Conservation (phyloP, 768 basidiomycete genomes). For the Leccinum subgranulosum region DNA sequence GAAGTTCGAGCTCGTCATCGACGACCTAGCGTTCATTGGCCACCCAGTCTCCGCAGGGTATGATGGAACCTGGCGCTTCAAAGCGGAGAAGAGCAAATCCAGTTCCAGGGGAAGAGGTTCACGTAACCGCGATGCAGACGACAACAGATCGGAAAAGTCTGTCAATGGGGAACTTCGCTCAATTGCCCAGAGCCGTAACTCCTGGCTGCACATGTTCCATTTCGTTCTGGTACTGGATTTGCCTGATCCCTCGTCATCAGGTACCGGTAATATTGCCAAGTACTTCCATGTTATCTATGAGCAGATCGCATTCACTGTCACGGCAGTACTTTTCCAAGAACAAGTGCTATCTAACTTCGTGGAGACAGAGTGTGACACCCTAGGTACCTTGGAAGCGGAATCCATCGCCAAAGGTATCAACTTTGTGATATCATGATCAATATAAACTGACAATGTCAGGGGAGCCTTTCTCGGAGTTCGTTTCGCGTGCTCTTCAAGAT, state of each 20-base stretch:
- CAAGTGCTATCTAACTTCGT: conserved; percentile 88
- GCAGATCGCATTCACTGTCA: conserved; percentile 84
- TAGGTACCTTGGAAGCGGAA: conserved; percentile 69
- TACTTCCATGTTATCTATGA: conserved; percentile 88
- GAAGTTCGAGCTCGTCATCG: conserved; percentile 89
- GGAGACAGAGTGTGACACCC: conserved; percentile 69
- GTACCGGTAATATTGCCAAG: conserved; percentile 69
- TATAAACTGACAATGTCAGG: conserved; percentile 38
- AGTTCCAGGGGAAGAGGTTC: conserved; percentile 56
- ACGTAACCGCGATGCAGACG: conserved; percentile 39
- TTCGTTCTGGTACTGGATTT: conserved; percentile 84
- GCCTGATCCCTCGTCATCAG: conserved; percentile 85
- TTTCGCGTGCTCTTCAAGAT: conserved; percentile 52
- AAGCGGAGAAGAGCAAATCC: conserved; percentile 53
- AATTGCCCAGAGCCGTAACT: conserved; percentile 27
- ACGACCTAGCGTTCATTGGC: conserved; percentile 90
- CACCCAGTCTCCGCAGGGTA: conserved; percentile 85
- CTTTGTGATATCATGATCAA: not conserved
- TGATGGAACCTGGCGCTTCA: conserved; percentile 75
- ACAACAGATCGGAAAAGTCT: conserved; percentile 31
- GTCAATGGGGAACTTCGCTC: conserved; percentile 35
- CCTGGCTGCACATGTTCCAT: conserved; percentile 77
- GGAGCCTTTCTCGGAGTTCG: conserved; percentile 55
- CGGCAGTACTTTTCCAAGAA: conserved; percentile 90
- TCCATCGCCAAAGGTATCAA: conserved; percentile 68